Evolutionary conservation across 768 basidiomycete species (phyloP).

Genomic region (Suillus hirtellus): DNA sequence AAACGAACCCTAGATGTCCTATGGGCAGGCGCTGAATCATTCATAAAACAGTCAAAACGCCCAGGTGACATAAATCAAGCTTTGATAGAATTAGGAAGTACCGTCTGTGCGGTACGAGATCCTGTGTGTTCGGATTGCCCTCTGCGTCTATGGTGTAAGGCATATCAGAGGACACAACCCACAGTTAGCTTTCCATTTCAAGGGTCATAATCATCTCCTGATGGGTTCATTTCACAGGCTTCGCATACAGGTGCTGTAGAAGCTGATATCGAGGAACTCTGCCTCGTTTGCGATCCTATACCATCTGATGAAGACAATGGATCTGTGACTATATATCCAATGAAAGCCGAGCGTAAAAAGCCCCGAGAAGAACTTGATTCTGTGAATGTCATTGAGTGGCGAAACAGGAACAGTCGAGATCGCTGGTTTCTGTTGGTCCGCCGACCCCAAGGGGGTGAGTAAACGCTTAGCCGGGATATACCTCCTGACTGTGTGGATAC

Average conservation of each 20-base stretch:
- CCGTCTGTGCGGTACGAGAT: slow-evolving; percentile 84
- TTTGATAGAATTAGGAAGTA: slow-evolving; percentile 92
- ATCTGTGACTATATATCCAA: slow-evolving; percentile 77
- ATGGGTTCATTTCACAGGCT: not conserved
- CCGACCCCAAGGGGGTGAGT: slow-evolving; percentile 77
- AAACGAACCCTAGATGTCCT: slow-evolving; percentile 77
- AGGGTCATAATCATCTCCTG: no score
- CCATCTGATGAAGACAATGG: slow-evolving; percentile 25
- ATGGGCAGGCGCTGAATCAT: slow-evolving; percentile 74
- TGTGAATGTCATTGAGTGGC: slow-evolving; percentile 88
- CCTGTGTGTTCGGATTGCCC: slow-evolving; percentile 79
- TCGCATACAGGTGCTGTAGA: slow-evolving; percentile 17
- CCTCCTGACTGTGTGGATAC: slow-evolving; percentile 8
- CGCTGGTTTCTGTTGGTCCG: slow-evolving; percentile 77
- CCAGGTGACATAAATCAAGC: slow-evolving; percentile 92
- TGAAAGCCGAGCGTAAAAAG: slow-evolving; percentile 82
- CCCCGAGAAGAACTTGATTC: slow-evolving; percentile 82
- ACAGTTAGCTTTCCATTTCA: slow-evolving; percentile 15
- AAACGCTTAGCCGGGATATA: slow-evolving; percentile 6
- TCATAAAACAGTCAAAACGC: slow-evolving; percentile 56
- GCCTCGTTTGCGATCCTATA: slow-evolving; percentile 65
- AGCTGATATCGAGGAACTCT: slow-evolving; percentile 77
- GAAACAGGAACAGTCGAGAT: slow-evolving; percentile 33
- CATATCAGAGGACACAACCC: slow-evolving; percentile 40
- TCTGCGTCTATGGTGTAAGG: slow-evolving; percentile 65